Percentiles rank a stretch among this genome's conserved stretches.
Conservation (phyloP, 2,329 filamentous ascomycete species). For the Allantophomopsis cytisporea region DNA sequence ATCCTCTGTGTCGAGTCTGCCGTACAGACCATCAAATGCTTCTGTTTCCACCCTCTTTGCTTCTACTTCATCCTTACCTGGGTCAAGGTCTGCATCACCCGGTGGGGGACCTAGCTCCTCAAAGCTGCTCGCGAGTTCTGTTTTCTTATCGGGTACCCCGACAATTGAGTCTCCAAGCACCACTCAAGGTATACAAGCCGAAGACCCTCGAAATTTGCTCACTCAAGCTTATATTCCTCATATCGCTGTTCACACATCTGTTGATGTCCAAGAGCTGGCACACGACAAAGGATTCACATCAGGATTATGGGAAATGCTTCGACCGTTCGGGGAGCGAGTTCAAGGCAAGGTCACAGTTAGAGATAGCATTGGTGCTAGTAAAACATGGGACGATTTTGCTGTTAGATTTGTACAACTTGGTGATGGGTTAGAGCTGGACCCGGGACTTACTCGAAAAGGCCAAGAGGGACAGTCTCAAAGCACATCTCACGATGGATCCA, state of each 20-base stretch:
- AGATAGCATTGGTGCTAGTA: slow-evolving; percentile 77
- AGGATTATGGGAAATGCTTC: slow-evolving; percentile 72
- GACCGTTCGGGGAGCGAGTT: slow-evolving; percentile 82
- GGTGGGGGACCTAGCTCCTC: slow-evolving; percentile 44
- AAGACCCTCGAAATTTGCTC: slow-evolving; percentile 51
- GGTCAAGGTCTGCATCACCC: slow-evolving; percentile 55
- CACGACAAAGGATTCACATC: slow-evolving; percentile 71
- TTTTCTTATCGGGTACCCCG: slow-evolving; percentile 29
- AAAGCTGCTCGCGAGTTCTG: slow-evolving; percentile 40
- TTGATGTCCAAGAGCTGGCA: slow-evolving; percentile 71
- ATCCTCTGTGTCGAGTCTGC: slow-evolving; percentile 32
- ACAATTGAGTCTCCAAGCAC: slow-evolving; percentile 17
- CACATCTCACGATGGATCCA: background rate
- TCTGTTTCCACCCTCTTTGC: slow-evolving; percentile 49
- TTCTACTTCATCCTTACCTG: slow-evolving; percentile 52
- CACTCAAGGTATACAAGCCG: slow-evolving; percentile 8
- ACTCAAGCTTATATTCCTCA: slow-evolving; percentile 80
- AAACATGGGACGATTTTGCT: slow-evolving; percentile 78
- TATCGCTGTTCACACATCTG: slow-evolving; percentile 74
- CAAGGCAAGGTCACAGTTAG: slow-evolving; percentile 80
- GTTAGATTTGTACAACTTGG: slow-evolving; percentile 71
- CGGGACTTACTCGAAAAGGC: slow-evolving; percentile 22
- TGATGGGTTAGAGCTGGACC: slow-evolving; percentile 37
- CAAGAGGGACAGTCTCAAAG: slow-evolving; percentile 9
- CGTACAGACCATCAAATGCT: slow-evolving; percentile 39